Base-by-base conservation (phyloP, 352 stramenopile species). In the Globisporangium nagaii region DNA sequence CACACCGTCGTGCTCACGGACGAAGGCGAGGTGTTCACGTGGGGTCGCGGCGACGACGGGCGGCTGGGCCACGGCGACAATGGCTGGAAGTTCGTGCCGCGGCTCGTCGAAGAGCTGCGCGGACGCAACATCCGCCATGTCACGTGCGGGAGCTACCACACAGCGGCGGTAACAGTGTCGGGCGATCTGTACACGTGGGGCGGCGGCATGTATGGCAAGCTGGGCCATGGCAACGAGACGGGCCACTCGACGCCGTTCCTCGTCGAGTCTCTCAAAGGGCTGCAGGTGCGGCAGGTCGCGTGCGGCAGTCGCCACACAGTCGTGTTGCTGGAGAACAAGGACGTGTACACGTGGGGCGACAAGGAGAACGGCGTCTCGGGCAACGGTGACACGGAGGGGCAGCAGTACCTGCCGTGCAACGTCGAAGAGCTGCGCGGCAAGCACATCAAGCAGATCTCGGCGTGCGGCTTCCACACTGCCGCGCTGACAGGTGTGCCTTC, bases 21-120 rank as follows among this genome's bases (percentile, higher is more conserved):
- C 22, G 82, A 94, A 36, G 86, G 85, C 39, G 77, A 93, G 52
- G 88, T 96, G 42, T 95, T 88, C 66, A 96, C 88, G 49, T 96
- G 88, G 88, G 88, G 88, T 12, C 69, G 88, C 25, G 90, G 90
- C 2, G 79, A 95, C 56, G 88, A 97, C 62, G 90, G 90, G 0
- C 84, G 90, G 1, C 54, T 97, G 31, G 90, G 90, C n/a, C 88
- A 97, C 50, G 85, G 86, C 60, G 88, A 97, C 63, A 98, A 98
- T 69, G 93, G 93, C 44, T 98, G 94, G 94, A 98, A 98, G 70
- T 98, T 98, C 62, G 93, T 98, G n/a, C 94, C 94, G 20, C 79
- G 94, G 10, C 75, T 98, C 20, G 92, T 94, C 7, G 88, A 97
- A 52, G 83, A 90, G 58, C 66, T 98, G 4, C 86, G 86, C 32